A percentile compares a stretch with the other conserved stretches of the same genome.
Evolutionary conservation across 371 early-diverging fungal genomes (phyloP).

Genomic region (Lichtheimia hyalospora): DNA sequence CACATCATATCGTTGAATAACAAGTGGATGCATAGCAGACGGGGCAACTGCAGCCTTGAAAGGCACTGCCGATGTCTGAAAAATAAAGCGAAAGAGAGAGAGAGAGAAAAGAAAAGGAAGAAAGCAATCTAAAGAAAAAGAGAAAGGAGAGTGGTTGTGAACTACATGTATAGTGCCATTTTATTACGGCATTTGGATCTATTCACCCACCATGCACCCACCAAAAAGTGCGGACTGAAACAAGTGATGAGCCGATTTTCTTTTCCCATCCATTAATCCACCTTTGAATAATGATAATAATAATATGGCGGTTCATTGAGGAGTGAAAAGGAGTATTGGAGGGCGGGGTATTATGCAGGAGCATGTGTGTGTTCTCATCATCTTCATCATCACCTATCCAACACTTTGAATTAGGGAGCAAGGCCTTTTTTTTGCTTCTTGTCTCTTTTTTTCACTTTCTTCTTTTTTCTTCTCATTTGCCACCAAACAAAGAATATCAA

Average conservation of each 20-base stretch:
- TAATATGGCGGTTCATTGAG: not conserved
- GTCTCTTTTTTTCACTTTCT: constrained; percentile 4
- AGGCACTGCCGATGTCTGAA: too few relatives aligned
- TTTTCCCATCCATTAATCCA: too few relatives aligned
- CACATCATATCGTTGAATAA: constrained; percentile 42
- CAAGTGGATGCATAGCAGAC: constrained; percentile 28
- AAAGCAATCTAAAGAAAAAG: constrained; percentile 6
- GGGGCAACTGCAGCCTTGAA: not conserved
- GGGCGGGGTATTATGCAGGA: too few relatives aligned
- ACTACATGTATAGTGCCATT: too few relatives aligned
- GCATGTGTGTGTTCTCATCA: too few relatives aligned
- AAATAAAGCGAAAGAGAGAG: not conserved
- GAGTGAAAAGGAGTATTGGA: not conserved
- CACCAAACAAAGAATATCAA: not conserved
- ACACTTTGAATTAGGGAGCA: too few relatives aligned
- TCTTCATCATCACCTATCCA: too few relatives aligned
- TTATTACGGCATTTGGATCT: too few relatives aligned
- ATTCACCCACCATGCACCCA: too few relatives aligned
- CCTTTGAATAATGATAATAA: too few relatives aligned
- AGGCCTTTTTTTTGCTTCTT: not conserved
- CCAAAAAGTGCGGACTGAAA: too few relatives aligned
- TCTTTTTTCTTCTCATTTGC: constrained; percentile 11
- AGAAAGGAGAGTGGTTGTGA: not conserved
- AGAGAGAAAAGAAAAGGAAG: not conserved
- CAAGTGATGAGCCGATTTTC: too few relatives aligned